Evolutionary conservation across 1,284 basidiomycete genomes (phyloP).

Genomic region (Marasmius fiardii): DNA sequence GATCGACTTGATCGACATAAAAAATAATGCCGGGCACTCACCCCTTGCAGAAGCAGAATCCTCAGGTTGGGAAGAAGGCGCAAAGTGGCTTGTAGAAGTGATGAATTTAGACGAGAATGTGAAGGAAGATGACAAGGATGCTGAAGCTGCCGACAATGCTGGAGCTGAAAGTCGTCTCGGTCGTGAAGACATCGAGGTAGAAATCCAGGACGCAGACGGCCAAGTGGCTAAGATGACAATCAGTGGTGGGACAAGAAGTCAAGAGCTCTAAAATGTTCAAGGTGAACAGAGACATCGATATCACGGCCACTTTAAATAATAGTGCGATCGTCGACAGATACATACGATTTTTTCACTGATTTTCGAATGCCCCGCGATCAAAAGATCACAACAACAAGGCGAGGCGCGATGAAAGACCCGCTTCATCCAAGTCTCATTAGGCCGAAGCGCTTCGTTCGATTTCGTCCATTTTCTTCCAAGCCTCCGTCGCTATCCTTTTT

Average conservation of each 20-base stretch:
- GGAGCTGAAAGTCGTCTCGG: no score
- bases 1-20: slow-evolving; percentile 65
- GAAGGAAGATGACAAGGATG: slow-evolving; percentile 35
- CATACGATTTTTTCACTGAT: no score
- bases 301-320: neutral
- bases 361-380: no score
- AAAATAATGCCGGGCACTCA: slow-evolving; percentile 66
- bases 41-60: slow-evolving; percentile 76
- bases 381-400: no score
- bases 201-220: slow-evolving; percentile 68
- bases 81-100: slow-evolving; percentile 71
- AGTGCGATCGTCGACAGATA: no score
- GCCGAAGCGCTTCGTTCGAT: neutral
- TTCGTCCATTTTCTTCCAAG: slow-evolving; percentile 1
- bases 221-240: slow-evolving; percentile 59
- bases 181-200: slow-evolving; percentile 54
- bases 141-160: slow-evolving; percentile 28
- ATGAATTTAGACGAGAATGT: slow-evolving; percentile 59
- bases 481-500: slow-evolving; percentile 1
- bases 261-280: neutral
- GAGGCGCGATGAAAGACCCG: no score
- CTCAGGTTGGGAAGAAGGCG: slow-evolving; percentile 76
- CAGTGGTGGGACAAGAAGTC: slow-evolving; percentile 8
- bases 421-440: no score
- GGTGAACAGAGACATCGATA: neutral